Evolutionary conservation across 176 grass and related monocot genomes (phyloP).

Genomic region (Aegilops speltoides): DNA sequence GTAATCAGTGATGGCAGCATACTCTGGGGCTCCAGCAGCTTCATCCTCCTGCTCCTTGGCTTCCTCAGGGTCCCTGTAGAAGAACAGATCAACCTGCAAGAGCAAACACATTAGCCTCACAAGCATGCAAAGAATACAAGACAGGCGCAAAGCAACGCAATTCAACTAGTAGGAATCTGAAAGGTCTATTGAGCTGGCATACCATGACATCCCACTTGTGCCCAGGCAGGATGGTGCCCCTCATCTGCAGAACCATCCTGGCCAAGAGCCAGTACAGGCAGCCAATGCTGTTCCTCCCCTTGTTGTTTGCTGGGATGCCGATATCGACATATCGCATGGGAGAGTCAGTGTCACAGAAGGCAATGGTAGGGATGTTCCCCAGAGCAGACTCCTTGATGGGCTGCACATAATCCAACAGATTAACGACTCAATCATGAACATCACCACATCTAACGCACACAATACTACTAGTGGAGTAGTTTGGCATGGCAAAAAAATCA

Average conservation of each 20-base stretch:
- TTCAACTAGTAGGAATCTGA: too few relatives aligned
- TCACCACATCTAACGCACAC: background rate
- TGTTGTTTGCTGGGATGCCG: slow-evolving; percentile 91
- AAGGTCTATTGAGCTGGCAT: background rate
- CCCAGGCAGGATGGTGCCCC: slow-evolving; percentile 76
- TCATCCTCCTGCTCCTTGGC: slow-evolving; percentile 92
- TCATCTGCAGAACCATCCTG: slow-evolving; percentile 91
- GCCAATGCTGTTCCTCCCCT: slow-evolving; percentile 85
- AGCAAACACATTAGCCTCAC: background rate
- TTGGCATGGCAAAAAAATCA: slow-evolving; percentile 1
- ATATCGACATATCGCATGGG: slow-evolving; percentile 93
- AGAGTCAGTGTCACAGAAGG: slow-evolving; percentile 91
- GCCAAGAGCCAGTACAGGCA: slow-evolving; percentile 93
- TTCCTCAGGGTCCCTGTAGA: slow-evolving; percentile 93
- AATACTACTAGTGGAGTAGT: background rate
- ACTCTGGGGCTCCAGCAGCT: slow-evolving; percentile 56
- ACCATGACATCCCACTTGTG: slow-evolving; percentile 97
- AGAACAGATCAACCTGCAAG: slow-evolving; percentile 83
- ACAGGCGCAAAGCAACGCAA: background rate
- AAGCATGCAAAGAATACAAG: background rate
- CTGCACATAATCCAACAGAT: slow-evolving; percentile 30
- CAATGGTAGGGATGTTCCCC: slow-evolving; percentile 88
- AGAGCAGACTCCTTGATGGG: slow-evolving; percentile 93
- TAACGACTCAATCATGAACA: background rate
- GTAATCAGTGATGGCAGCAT: slow-evolving; percentile 53